A percentile compares a stretch with the other conserved stretches of the same genome.
Evolutionary conservation across 148 eudicot species (phyloP).

Genomic region (Cornus controversa): DNA sequence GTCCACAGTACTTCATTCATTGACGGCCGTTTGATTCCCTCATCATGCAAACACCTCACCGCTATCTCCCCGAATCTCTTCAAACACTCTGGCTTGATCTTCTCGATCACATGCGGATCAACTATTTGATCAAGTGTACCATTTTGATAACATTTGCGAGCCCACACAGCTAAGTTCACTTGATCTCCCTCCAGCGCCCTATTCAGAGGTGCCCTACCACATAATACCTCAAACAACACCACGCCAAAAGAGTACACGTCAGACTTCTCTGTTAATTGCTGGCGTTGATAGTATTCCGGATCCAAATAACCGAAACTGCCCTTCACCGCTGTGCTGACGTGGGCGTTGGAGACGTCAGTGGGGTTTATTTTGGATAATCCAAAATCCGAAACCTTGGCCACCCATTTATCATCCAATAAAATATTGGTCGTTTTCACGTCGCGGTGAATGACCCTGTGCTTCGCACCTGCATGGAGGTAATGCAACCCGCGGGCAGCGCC

Average conservation of each 20-base stretch:
- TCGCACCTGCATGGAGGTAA: conserved; percentile 22
- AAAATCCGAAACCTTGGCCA: conserved; percentile 27
- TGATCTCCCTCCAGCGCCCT: neutral
- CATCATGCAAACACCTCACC: conserved; percentile 9
- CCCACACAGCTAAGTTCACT: conserved; percentile 14
- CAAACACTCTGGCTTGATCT: conserved; percentile 11
- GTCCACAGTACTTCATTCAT: conserved; percentile 12
- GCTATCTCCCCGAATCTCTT: conserved; percentile 9
- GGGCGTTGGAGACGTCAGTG: neutral
- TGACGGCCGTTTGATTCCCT: conserved; percentile 20
- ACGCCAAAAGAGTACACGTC: conserved; percentile 30
- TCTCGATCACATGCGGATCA: conserved; percentile 7
- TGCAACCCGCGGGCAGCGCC: conserved; percentile 27
- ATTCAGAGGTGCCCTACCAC: conserved; percentile 17
- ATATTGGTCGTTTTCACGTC: conserved; percentile 30
- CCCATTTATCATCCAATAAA: conserved; percentile 21
- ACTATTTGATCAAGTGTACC: conserved; percentile 13
- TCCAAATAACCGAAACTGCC: conserved; percentile 28
- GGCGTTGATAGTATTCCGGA: conserved; percentile 15
- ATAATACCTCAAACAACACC: conserved; percentile 26
- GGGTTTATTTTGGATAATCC: conserved; percentile 26
- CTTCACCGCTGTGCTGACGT: conserved; percentile 25
- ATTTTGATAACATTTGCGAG: neutral
- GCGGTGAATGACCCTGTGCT: conserved; percentile 17
- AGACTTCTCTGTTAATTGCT: conserved; percentile 16